Conservation (phyloP, 768 basidiomycete genomes). For the Termitomyces sp. region DNA sequence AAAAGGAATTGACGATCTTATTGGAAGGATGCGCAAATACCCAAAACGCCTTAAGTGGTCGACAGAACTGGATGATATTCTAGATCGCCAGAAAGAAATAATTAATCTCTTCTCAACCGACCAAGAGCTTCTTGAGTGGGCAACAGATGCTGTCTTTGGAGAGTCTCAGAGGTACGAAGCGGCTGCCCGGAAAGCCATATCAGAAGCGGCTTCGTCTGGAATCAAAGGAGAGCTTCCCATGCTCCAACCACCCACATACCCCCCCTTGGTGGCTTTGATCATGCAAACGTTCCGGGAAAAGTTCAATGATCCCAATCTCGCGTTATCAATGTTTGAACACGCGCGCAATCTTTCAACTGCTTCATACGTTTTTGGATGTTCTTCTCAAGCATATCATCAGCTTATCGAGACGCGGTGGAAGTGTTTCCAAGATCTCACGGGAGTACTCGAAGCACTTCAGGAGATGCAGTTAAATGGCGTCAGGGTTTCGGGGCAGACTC, state of each 20-base stretch:
- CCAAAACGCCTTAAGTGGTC: conserved; percentile 47
- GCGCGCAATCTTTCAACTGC: conserved; percentile 68
- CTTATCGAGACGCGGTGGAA: conserved; percentile 82
- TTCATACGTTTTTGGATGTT: conserved; percentile 88
- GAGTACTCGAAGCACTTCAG: conserved; percentile 64
- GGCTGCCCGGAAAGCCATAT: conserved; percentile 34
- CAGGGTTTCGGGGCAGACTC: conserved; percentile 54
- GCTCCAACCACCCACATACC: conserved; percentile 63
- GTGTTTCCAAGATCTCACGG: conserved; percentile 75
- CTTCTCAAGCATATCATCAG: conserved; percentile 84
- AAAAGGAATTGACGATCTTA: conserved; percentile 40
- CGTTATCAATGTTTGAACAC: conserved; percentile 78
- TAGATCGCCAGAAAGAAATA: conserved; percentile 68
- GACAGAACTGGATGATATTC: conserved; percentile 42
- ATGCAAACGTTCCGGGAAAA: conserved; percentile 77
- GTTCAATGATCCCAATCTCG: conserved; percentile 73
- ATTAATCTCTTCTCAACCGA: conserved; percentile 70
- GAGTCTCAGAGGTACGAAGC: conserved; percentile 47
- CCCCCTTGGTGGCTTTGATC: conserved; percentile 68
- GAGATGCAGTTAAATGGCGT: conserved; percentile 86
- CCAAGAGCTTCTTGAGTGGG: conserved; percentile 70
- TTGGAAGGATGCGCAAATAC: conserved; percentile 48
- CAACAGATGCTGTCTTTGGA: conserved; percentile 60
- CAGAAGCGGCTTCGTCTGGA: conserved; percentile 20
- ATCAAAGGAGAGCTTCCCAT: conserved; percentile 24